Evolutionary conservation across 768 basidiomycete genomes (phyloP), one percentile per base, ranked within the genome.

Genomic region (Russula griseocarnosa): DNA sequence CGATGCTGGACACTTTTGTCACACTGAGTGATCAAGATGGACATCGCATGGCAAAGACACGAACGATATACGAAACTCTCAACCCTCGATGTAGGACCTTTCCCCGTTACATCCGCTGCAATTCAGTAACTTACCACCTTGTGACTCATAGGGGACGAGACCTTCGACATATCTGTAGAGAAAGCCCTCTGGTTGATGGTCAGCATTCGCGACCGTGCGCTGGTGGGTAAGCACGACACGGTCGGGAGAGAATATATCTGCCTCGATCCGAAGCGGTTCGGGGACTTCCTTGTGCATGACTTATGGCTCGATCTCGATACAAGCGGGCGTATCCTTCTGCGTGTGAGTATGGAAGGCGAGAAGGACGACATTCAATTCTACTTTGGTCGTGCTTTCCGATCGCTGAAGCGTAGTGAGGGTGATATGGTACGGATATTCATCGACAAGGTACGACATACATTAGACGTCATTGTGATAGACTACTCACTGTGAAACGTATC

Each of bases 261-360:
- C 68, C 81, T 99, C 30, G 95, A 98, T 69, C 94, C 94, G 3
- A 79, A 83, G 64, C 84, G 91, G 59, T 96, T 92, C 70, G 87
- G 86, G 14, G 94, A 99, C 77, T 88, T 89, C 73, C 77, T 98
- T 64, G 80, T 93, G 2, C 94, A 94, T 70, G 97, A 99, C 63
- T 73, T 95, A 8, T 94, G 94, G 90, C 82, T 95, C 77, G 89
- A 92, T 65, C 78, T 98, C 18, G 95, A 98, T 71, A 86, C 87
- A 0, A 82, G 85, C 59, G 94, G 97, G 5, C 84, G 93, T 38
- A 82, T 98, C 55, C 76, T 97, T 42, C 78, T 97, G 36, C 84
- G 97, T 22, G 83, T 98, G 62, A 95, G 93, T 72, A 97, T 98
- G 94, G 97, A 99, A 72, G 94, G 95, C 58, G 97, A 98, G 81